Conservation (phyloP, 805 yeast genomes). For the Cyberlindnera amylophila region DNA sequence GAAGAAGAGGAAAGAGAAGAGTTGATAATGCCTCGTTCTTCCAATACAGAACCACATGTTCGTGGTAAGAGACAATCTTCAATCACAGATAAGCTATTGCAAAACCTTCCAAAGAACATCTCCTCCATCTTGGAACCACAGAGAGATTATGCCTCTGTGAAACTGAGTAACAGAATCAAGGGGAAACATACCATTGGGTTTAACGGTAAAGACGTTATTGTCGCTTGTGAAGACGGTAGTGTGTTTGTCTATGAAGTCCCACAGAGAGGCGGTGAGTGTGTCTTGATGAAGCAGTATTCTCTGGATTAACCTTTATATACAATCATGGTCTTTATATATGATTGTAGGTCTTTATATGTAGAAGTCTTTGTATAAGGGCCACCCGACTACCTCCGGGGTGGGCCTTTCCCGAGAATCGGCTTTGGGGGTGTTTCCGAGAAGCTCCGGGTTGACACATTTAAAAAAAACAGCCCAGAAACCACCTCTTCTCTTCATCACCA, state of each 20-base stretch:
- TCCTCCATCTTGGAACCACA: constrained; percentile 62
- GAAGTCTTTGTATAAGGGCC: no score
- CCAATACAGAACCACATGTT: neutral
- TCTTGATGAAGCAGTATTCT: constrained; percentile 49
- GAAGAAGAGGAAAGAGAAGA: constrained; percentile 9
- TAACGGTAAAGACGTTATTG: constrained; percentile 19
- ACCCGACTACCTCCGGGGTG: no score
- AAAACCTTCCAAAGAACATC: constrained; percentile 27
- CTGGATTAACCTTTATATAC: constrained; percentile 8
- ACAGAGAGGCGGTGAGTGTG: constrained; percentile 64
- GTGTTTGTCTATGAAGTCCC: constrained; percentile 55
- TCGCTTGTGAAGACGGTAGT: constrained; percentile 40
- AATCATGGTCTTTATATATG: no score
- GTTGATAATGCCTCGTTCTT: constrained; percentile 13
- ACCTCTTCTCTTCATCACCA: no score
- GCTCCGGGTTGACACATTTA: no score
- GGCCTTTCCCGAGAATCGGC: no score
- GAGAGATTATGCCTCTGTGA: constrained; percentile 59
- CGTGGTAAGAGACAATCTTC: constrained; percentile 17
- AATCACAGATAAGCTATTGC: constrained; percentile 25
- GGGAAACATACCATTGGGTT: constrained; percentile 16
- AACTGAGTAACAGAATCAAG: constrained; percentile 28
- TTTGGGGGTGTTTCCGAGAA: no score
- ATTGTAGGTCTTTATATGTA: no score
- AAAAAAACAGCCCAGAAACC: no score